Base-by-base conservation (phyloP, 1,284 basidiomycete genomes). In the Ustilago xerochloae region DNA sequence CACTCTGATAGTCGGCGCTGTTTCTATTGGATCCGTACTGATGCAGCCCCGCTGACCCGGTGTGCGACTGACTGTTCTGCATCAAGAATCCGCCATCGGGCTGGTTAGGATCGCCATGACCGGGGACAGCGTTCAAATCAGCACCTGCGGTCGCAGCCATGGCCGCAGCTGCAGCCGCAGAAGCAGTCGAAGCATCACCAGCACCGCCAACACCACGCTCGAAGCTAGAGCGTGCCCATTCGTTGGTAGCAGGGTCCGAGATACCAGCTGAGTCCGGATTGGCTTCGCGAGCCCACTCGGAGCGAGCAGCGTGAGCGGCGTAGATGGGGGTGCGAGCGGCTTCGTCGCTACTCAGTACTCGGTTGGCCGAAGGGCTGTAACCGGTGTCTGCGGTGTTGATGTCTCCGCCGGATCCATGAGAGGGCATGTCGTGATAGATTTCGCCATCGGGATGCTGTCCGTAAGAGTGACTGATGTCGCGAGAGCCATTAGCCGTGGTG, bases 91-190 rank as follows among this genome's bases (percentile, higher is more conserved):
- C 73, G 12, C 49, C 69, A 28, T 72, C 64, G 13, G 49, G 47
- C 30, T 61, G 39, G 26, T 53, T 51, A 9, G 53, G 49, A 36
- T 63, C 52, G 32, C 52, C 63, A n/a, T 73, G 69, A 7, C 56
- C 63, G 2, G 69, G 69, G 3, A 63, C 64, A 12, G 60, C 56
- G 18, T 73, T 73, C 18, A 73, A 50, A 35, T 73, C 70, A 3
- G 64, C 54, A 33, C 64, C 70, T 0, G 70, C 64, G 3, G 70
- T 73, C 10, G 70, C 70, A 32, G 70, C 70, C 57, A 73, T 53
- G 10, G 70, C 70, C 6, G 70, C 70, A 39, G 69, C 59, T 18
- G 70, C 70, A n/a, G 70, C 70, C 24, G 70, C 70, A 18, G 70
- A 67, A 15, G 56, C 52, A 6, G 61, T 52, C 4, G 51, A 53